Evolutionary conservation across 306 rosid genomes (phyloP), one percentile per base, ranked within the genome.

Genomic region (Dicorynia guianensis): DNA sequence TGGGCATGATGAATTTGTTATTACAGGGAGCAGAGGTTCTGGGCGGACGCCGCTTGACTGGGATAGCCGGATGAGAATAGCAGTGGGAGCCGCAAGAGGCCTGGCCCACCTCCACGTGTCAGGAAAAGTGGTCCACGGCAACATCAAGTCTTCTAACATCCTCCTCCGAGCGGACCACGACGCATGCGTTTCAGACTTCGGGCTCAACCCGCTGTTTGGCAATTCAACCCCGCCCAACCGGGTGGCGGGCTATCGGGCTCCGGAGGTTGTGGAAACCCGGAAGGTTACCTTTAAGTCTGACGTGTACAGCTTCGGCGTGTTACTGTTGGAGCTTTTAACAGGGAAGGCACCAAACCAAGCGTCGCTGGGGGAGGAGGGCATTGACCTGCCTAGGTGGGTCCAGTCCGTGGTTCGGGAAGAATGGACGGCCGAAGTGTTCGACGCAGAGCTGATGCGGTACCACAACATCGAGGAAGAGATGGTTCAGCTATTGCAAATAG

Each of bases 351-450:
- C 97, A 11, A 89, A 87, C 53, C 95, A 89, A 55, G 91, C 91
- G 18, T 89, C 97, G 19, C 69, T 91, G 3, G 89, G 93, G 0
- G 95, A 87, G 40, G 95, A 89, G 52, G 95, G 93, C 3, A 87
- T 91, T 0, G 97, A 91, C 68, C 88, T 91, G 7, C 97, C 97
- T 0, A 63, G 93, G 74, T 91, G 97, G 97, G 95, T 91, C 50
- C 97, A 87, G 60, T 91, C 97, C 4, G 97, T 91, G 65, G 97
- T 91, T 4, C 81, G 95, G 0, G 95, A 91, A 56, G 97, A 91
- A 38, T 91, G 97, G 97, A 91, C 97, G 5, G 95, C 95, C 0
- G 97, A 91, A 73, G 97, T 91, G 17, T 91, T 91, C 46, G 97
- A 91, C 15, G 87, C 85, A 15, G 92, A 89, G 72, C 80, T 89